Evolutionary conservation across 257 asterid genomes (phyloP), one percentile per base, ranked within the genome.

Genomic region (Cinchona pubescens): DNA sequence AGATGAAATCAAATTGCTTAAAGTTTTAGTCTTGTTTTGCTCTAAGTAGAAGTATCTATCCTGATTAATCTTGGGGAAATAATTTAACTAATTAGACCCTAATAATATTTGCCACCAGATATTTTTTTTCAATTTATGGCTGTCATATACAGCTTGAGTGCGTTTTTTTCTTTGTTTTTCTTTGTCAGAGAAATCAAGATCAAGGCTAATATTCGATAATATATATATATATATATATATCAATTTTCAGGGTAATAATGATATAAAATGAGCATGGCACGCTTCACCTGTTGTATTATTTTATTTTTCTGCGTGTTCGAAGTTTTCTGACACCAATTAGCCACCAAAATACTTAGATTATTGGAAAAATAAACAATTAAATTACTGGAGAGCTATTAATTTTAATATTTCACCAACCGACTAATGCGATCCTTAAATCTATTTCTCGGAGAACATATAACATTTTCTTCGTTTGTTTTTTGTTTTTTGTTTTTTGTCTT

Each of bases 361-460:
- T 48, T 37, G 14, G 4, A 27, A n/a, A 38, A 15, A 34, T 19
- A 49, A 37, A 48, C 14, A 48, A 13, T 19, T 27, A 37, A 48
- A 13, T 19, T 27, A 37, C n/a, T 72, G 42, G 10, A 32, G 7
- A 35, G 66, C 32, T 27, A 73, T 40, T 34, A 42, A 27, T 13
- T 73, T 43, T 11, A 61, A 43, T 32, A 45, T 72, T 43, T 55
- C 46, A 58, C 38, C 60, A 34, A 73, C 77, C 34, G 25, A 61
- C 61, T 40, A 30, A 56, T 58, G 23, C 30, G 29, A 55, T 23
- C 30, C 25, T 59, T 59, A 15, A 12, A 10, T 56, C 30, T 56
- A 23, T 56, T 56, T 1, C 62, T 56, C 9, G 32, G 53, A 9
- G 53, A 69, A 19, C 4, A 4, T 18, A 35, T 37, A 8, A 8